A percentile compares a stretch with the other conserved stretches of the same genome.
Evolutionary conservation across 306 rosid genomes (phyloP).

Genomic region (Lathyrus tuberosus): DNA sequence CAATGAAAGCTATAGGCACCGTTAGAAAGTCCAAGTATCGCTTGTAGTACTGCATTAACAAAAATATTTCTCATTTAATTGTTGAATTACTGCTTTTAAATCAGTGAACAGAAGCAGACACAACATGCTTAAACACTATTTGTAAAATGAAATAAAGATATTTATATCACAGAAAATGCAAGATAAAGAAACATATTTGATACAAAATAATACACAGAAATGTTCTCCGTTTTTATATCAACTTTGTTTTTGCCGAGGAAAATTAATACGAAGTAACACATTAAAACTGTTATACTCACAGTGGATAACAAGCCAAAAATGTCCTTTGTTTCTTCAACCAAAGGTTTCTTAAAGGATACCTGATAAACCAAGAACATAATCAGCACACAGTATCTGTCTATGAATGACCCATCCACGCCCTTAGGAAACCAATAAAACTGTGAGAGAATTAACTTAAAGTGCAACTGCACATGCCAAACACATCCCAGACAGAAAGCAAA

Average conservation of each 20-base stretch:
- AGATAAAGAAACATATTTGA: constrained; percentile 11
- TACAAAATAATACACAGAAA: no score
- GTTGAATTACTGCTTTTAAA: constrained; percentile 26
- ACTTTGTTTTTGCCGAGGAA: constrained; percentile 15
- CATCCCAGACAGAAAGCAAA: constrained; percentile 25
- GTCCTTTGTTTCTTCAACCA: constrained; percentile 49
- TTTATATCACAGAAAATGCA: constrained; percentile 25
- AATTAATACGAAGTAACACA: constrained; percentile 11
- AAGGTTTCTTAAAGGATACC: constrained; percentile 60
- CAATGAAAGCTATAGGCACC: constrained; percentile 50
- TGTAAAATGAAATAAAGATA: constrained; percentile 26
- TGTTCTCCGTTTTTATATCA: constrained; percentile 8
- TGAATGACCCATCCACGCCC: constrained; percentile 19
- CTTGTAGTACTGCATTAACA: constrained; percentile 73
- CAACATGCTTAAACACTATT: constrained; percentile 27
- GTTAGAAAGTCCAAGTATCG: constrained; percentile 66
- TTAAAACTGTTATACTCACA: constrained; percentile 56
- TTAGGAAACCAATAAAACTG: neutral
- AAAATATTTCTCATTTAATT: constrained; percentile 32
- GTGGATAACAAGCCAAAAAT: constrained; percentile 50
- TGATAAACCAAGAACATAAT: constrained; percentile 46
- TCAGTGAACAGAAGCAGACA: constrained; percentile 30
- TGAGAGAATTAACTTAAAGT: constrained; percentile 23
- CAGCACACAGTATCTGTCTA: constrained; percentile 34
- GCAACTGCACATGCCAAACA: constrained; percentile 17